Base-by-base conservation (phyloP, 1,139 yeast species). In the Scheffersomyces insectosa region DNA sequence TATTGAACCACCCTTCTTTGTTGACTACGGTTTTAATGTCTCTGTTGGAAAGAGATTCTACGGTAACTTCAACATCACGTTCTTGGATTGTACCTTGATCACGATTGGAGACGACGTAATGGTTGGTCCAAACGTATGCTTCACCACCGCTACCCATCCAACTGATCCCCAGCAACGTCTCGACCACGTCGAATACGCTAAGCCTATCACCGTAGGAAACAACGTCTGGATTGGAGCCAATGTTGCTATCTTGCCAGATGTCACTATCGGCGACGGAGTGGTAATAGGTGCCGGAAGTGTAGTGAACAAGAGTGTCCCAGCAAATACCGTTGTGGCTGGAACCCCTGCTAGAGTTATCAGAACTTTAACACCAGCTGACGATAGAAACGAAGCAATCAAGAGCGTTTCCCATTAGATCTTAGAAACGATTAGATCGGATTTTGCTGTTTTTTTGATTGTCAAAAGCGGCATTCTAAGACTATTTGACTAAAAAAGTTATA, bases 201-300 rank as follows among this genome's bases (percentile, higher is more conserved):
- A 59, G 33, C 83, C 86, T 3, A 75, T 85, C 28, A 67, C 62
- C 2, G 80, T 85, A 25, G 88, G 85, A 0, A 71, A 81, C 55
- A 75, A 79, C 45, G 85, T 81, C 13, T 85, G 91, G 91, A 66
- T 85, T 37, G 87, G 88, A 8, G 72, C 82, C 2, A 70, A 73
- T 38, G 77, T 68, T 16, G 66, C 68, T 1, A 71, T 85, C 5
- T 62, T 84, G 42, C 86, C 87, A 2, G 90, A 89, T 2, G 85
- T 83, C 11, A 80, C 77, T 1, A 74, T 85, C 41, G 90, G 90
- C 6, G 76, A 79, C 32, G 77, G 78, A 1, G 71, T 76, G n/a
- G 82, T 82, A 1, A 68, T 85, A 38, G 91, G 84, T 5, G 88
- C 90, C 5, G 88, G 88, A 3, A 65, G 82, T 4, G 82, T 83